A percentile compares a stretch with the other conserved stretches of the same genome.
These are phyloP conservation scores for Salix dunnii DNA, from an alignment of 345 rosid species.

Conservation along the genomic window DNA sequence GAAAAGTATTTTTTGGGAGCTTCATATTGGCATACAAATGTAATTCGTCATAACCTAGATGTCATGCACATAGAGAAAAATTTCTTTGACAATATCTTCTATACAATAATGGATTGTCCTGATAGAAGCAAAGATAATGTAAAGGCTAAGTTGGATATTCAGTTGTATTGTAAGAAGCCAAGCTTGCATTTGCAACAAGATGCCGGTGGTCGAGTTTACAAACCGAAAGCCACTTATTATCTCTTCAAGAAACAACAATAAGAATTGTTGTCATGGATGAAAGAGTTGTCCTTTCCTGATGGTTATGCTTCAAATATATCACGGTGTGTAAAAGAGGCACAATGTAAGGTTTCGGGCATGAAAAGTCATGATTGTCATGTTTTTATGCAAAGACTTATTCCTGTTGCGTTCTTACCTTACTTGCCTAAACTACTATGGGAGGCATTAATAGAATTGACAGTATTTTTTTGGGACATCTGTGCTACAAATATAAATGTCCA, in stretches of 20 bases:
- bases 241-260: too few relatives aligned
- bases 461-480: too few relatives aligned
- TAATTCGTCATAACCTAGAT: neutral
- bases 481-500: too few relatives aligned
- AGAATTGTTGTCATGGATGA: neutral
- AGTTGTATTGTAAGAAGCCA: neutral
- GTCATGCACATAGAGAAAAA: too few relatives aligned
- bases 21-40: neutral
- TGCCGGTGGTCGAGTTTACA: neutral
- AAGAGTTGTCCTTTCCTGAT: neutral
- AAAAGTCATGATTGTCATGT: slow-evolving; percentile 4
- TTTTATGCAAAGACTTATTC: too few relatives aligned
- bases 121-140: slow-evolving; percentile 2
- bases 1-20: neutral
- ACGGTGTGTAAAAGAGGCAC: neutral
- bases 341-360: neutral
- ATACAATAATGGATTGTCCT: too few relatives aligned
- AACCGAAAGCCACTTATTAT: neutral
- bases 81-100: too few relatives aligned
- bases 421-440: too few relatives aligned
- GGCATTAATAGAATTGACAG: too few relatives aligned
- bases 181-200: neutral
- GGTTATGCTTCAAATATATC: neutral
- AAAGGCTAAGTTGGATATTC: neutral
- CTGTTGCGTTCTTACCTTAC: too few relatives aligned